These are phyloP conservation scores for Arthroderma uncinatum DNA, from an alignment of 2,329 filamentous ascomycete genomes.

Conservation along the genomic window DNA sequence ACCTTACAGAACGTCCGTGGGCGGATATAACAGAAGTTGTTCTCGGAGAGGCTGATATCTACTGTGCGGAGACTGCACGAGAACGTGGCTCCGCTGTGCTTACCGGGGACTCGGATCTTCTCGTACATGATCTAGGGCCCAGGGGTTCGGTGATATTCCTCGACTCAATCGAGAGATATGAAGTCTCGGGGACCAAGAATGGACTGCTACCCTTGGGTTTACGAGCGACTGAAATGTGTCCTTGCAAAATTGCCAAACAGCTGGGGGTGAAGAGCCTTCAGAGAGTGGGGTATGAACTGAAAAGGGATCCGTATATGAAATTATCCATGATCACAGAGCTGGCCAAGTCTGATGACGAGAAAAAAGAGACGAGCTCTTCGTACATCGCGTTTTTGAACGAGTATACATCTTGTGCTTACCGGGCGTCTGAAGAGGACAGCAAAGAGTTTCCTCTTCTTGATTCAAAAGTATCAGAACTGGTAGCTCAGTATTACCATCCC, in stretches of 20 bases:
- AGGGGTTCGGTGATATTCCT: constrained; percentile 57
- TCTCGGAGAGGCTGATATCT: constrained; percentile 74
- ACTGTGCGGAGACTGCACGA: constrained; percentile 58
- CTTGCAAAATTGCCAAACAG: constrained; percentile 23
- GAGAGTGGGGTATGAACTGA: constrained; percentile 33
- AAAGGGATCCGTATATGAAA: constrained; percentile 17
- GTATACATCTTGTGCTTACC: constrained; percentile 20
- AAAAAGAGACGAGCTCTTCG: constrained; percentile 13
- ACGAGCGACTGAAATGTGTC: constrained; percentile 30
- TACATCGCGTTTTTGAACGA: constrained; percentile 28
- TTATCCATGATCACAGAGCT: constrained; percentile 18
- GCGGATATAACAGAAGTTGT: constrained; percentile 46
- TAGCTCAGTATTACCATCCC: constrained; percentile 33
- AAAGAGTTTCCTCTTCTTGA: constrained; percentile 27
- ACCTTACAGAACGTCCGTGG: constrained; percentile 18
- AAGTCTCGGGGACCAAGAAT: neutral
- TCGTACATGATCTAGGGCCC: constrained; percentile 58
- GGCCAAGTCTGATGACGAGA: constrained; percentile 19
- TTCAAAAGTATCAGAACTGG: constrained; percentile 42
- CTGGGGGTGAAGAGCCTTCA: constrained; percentile 27
- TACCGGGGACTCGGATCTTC: constrained; percentile 78
- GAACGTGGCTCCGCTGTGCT: constrained; percentile 49
- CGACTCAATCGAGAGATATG: constrained; percentile 42
- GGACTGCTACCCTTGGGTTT: constrained; percentile 15
- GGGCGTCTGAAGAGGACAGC: neutral